Evolutionary conservation across 2,329 filamentous ascomycete species (phyloP).

Genomic region (Fusarium oxysporum): DNA sequence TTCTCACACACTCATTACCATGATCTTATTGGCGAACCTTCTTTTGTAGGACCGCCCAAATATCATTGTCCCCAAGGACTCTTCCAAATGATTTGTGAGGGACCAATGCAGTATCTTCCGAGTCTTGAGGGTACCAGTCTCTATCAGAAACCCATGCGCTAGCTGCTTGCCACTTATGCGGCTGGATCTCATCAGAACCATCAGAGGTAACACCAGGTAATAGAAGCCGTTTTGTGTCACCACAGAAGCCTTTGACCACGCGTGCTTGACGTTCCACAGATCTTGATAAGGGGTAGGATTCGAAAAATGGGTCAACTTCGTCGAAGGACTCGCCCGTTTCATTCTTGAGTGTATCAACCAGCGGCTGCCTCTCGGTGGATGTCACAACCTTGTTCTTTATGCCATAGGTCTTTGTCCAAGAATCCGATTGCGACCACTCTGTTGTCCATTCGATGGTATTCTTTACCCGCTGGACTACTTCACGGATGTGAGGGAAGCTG

Average conservation of each 20-base stretch:
- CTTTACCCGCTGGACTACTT: neutral
- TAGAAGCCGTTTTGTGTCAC: neutral
- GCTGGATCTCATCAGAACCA: neutral
- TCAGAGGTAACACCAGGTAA: neutral
- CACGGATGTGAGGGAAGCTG: neutral
- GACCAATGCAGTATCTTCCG: neutral
- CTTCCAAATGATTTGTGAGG: neutral
- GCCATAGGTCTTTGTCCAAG: neutral
- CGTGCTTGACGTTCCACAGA: neutral
- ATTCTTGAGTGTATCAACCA: neutral
- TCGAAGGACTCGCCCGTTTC: neutral
- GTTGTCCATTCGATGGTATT: neutral
- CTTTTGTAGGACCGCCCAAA: neutral
- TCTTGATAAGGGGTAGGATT: neutral
- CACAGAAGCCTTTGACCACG: neutral
- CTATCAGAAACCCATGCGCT: conserved; percentile 15
- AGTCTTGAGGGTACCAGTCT: neutral
- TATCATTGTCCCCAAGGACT: neutral
- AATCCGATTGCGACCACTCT: neutral
- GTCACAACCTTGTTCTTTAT: neutral
- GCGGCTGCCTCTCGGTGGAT: neutral
- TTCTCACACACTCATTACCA: neutral
- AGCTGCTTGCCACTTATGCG: neutral
- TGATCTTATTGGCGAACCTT: neutral
- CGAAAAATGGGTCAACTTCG: neutral